A percentile compares a stretch with the other conserved stretches of the same genome.
Evolutionary conservation across 2,329 filamentous ascomycete species (phyloP).

Genomic region (Leptographium radiaticola): DNA sequence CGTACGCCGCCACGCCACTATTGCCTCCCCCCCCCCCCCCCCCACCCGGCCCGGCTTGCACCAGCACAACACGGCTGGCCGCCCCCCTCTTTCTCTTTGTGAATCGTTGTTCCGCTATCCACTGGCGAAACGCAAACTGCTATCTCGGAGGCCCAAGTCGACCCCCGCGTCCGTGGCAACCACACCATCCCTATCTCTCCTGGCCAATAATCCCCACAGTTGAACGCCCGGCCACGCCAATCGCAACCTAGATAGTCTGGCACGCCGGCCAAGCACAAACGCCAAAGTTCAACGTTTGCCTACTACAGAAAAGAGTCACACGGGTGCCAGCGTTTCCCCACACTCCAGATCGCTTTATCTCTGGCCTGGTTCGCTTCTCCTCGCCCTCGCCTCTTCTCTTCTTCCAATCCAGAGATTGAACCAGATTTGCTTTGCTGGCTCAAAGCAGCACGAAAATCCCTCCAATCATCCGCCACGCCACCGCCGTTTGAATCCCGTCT

Average conservation of each 20-base stretch:
- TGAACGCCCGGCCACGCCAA: no score
- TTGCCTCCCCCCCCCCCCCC: not conserved
- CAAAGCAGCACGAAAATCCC: not conserved
- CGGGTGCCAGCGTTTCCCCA: not conserved
- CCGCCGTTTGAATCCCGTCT: not conserved
- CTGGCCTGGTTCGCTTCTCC: no score
- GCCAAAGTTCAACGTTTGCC: not conserved
- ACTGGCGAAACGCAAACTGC: not conserved
- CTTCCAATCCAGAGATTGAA: not conserved
- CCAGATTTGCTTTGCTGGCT: not conserved
- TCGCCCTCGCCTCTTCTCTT: not conserved
- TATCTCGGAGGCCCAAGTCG: not conserved
- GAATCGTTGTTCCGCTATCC: not conserved
- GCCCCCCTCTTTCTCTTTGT: not conserved
- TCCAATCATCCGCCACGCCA: not conserved
- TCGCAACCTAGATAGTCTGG: slow-evolving; percentile 1
- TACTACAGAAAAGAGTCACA: not conserved
- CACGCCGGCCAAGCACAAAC: not conserved
- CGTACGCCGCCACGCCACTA: not conserved
- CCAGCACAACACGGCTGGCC: not conserved
- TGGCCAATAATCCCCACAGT: not conserved
- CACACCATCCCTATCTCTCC: not conserved
- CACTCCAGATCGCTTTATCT: not conserved
- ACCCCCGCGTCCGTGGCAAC: not conserved
- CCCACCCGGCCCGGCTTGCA: not conserved